These are phyloP conservation scores for Massariosphaeria phaeospora DNA, from an alignment of 495 filamentous ascomycete genomes.

Conservation along the genomic window DNA sequence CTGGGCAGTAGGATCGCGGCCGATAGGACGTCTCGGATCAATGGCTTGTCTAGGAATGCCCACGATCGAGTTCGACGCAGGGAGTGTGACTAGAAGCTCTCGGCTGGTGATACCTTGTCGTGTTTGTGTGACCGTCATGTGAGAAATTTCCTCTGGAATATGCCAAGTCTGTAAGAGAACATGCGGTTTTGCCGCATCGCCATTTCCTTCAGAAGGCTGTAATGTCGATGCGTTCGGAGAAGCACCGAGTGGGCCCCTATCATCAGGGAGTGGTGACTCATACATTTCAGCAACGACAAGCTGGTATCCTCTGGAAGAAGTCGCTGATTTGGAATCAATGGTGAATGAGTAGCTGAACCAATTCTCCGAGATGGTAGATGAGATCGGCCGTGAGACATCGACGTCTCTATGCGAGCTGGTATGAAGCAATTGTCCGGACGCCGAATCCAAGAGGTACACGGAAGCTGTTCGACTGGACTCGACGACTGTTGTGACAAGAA, in stretches of 20 bases:
- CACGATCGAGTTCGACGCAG: slow-evolving; percentile 64
- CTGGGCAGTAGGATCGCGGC: slow-evolving; percentile 69
- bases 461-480: slow-evolving; percentile 53
- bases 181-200: slow-evolving; percentile 54
- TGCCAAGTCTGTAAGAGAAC: slow-evolving; percentile 75
- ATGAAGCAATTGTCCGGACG: slow-evolving; percentile 75
- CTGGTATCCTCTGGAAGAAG: slow-evolving; percentile 75
- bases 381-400: slow-evolving; percentile 68
- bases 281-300: slow-evolving; percentile 83
- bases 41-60: slow-evolving; percentile 72
- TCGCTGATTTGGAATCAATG: slow-evolving; percentile 42
- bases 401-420: slow-evolving; percentile 64
- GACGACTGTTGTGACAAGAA: slow-evolving; percentile 68
- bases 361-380: slow-evolving; percentile 80
- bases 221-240: slow-evolving; percentile 68
- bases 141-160: slow-evolving; percentile 67
- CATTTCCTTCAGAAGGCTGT: slow-evolving; percentile 48
- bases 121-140: slow-evolving; percentile 80
- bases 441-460: slow-evolving; percentile 79
- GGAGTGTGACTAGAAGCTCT: slow-evolving; percentile 72
- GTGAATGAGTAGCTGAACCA: slow-evolving; percentile 89
- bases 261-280: slow-evolving; percentile 76
- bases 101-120: slow-evolving; percentile 87
- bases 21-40: slow-evolving; percentile 84
- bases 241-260: slow-evolving; percentile 72